phyloP scores from a whole-genome alignment of 176 grass and related monocot species.

The Zizania latifolia region DNA sequence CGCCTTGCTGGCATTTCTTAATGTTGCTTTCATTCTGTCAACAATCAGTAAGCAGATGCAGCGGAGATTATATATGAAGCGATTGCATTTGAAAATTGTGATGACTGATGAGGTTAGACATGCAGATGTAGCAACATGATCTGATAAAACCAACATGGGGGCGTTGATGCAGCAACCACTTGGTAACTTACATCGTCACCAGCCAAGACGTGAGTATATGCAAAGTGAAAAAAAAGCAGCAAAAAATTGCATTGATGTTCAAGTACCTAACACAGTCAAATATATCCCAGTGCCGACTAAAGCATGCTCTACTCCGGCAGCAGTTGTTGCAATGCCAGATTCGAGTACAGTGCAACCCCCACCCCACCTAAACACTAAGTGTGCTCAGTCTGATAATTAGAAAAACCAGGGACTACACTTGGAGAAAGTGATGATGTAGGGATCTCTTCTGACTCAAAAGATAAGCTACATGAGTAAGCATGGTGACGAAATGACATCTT shows the following conservation, averaged over 20 bases:
- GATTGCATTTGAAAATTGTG: slow-evolving; percentile 2
- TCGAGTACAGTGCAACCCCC: neutral
- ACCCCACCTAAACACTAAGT: neutral
- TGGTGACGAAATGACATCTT: neutral
- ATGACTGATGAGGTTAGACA: neutral
- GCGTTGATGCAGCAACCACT: slow-evolving; percentile 22
- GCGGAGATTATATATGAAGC: no score
- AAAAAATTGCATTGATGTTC: neutral
- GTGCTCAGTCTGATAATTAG: neutral
- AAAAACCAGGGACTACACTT: neutral
- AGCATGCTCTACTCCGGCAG: neutral
- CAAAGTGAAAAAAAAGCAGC: slow-evolving; percentile 11
- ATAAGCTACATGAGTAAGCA: no score
- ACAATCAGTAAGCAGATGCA: slow-evolving; percentile 6
- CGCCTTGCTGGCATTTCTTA: no score
- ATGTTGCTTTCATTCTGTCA: slow-evolving; percentile 19
- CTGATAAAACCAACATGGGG: slow-evolving; percentile 14
- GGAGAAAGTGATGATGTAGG: no score
- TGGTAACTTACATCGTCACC: neutral
- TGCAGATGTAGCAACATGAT: neutral
- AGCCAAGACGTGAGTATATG: neutral
- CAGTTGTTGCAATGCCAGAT: neutral
- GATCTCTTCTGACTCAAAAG: no score
- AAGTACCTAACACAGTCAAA: slow-evolving; percentile 11
- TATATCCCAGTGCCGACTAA: slow-evolving; percentile 3